A percentile compares a stretch with the other conserved stretches of the same genome.
Evolutionary conservation across 805 yeast genomes (phyloP).

Genomic region (Cyberlindnera subsufficiens): DNA sequence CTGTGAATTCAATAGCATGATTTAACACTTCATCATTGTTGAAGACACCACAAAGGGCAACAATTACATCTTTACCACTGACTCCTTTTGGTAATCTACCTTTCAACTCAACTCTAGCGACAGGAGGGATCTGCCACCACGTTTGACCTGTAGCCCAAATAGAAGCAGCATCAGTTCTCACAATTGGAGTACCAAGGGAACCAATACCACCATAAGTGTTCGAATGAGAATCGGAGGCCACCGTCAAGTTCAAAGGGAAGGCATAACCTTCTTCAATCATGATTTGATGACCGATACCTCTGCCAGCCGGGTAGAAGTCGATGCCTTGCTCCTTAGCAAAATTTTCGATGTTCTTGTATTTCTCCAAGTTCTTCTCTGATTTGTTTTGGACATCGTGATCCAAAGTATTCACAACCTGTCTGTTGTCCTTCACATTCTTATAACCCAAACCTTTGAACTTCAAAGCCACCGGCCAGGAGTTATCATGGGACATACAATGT

Average conservation of each 20-base stretch:
- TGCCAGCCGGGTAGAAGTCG: slow-evolving; percentile 97
- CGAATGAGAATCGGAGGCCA: slow-evolving; percentile 96
- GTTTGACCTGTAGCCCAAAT: slow-evolving; percentile 99
- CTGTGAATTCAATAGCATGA: slow-evolving; percentile 91
- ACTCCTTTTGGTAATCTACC: slow-evolving; percentile 83
- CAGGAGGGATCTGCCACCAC: slow-evolving; percentile 99
- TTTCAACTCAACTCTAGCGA: slow-evolving; percentile 82
- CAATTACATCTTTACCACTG: slow-evolving; percentile 95
- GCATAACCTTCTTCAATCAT: slow-evolving; percentile 99
- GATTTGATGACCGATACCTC: slow-evolving; percentile 98
- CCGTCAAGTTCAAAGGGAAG: slow-evolving; percentile 87
- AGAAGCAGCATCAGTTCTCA: slow-evolving; percentile 97
- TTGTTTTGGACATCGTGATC: slow-evolving; percentile 98
- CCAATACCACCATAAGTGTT: slow-evolving; percentile 98
- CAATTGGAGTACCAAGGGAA: slow-evolving; percentile 93
- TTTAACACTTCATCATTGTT: slow-evolving; percentile 89
- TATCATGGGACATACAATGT: slow-evolving; percentile 98
- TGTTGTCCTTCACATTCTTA: slow-evolving; percentile 67
- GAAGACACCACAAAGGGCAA: slow-evolving; percentile 89
- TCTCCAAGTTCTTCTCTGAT: slow-evolving; percentile 78
- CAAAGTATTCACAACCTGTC: slow-evolving; percentile 91
- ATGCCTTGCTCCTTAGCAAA: slow-evolving; percentile 89
- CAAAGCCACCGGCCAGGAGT: slow-evolving; percentile 98
- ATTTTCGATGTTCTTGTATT: slow-evolving; percentile 81
- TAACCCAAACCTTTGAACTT: slow-evolving; percentile 96